Evolutionary conservation across 2,329 filamentous ascomycete genomes (phyloP).

Genomic region (Penicillium sp.): DNA sequence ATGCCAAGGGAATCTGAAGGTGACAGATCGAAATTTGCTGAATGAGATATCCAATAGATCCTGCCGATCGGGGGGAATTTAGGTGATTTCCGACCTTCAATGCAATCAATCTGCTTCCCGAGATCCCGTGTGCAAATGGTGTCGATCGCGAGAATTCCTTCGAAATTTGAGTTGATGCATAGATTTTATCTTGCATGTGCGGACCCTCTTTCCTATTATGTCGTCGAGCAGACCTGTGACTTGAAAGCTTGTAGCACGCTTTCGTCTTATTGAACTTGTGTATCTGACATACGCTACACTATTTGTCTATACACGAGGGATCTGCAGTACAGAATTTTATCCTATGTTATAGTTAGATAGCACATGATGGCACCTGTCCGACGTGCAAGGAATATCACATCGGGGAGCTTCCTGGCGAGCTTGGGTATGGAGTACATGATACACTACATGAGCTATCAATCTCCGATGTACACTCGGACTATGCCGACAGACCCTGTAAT

Average conservation of each 20-base stretch:
- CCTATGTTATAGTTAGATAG: background rate
- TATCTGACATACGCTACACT: background rate
- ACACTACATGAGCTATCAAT: background rate
- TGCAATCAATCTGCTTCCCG: conserved; percentile 15
- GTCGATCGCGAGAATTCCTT: background rate
- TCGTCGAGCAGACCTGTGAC: background rate
- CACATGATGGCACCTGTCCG: background rate
- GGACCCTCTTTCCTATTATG: background rate
- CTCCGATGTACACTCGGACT: background rate
- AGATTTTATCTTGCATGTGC: background rate
- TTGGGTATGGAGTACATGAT: background rate
- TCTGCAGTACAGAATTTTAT: background rate
- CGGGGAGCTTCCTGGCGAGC: background rate
- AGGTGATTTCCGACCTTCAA: background rate
- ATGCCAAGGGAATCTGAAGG: background rate
- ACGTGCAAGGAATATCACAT: conserved; percentile 2
- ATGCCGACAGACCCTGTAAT: background rate
- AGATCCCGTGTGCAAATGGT: conserved; percentile 5
- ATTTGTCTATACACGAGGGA: background rate
- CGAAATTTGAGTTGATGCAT: background rate
- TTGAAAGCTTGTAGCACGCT: too few species aligned
- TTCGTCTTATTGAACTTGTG: background rate
- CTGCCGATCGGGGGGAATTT: background rate
- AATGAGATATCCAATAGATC: background rate
- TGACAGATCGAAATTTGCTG: background rate